A percentile compares a stretch with the other conserved stretches of the same genome.
Conservation (phyloP, 805 yeast genomes). For the Starmerella stellata region DNA sequence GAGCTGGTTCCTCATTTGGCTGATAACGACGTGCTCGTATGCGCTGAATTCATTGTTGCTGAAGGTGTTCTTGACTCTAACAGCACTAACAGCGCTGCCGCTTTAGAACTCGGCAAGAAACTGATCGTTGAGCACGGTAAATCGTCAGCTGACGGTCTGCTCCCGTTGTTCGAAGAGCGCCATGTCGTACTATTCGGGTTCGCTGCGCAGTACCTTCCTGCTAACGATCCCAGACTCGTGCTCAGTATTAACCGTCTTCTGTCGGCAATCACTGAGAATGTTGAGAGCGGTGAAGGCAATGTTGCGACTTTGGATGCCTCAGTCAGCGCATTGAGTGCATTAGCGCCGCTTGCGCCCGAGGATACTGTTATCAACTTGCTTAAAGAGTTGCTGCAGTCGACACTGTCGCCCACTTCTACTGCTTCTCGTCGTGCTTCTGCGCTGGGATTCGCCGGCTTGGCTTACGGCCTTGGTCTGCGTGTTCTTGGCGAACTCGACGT, state of each 20-base stretch:
- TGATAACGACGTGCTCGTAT: constrained; percentile 8
- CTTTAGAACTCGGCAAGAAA: constrained; percentile 69
- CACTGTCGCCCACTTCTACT: constrained; percentile 34
- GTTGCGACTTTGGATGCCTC: constrained; percentile 71
- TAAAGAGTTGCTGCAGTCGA: constrained; percentile 38
- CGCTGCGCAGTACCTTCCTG: constrained; percentile 63
- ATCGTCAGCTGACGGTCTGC: constrained; percentile 46
- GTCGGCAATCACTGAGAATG: constrained; percentile 64
- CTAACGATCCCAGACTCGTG: constrained; percentile 44
- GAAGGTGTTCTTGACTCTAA: constrained; percentile 54
- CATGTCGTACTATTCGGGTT: constrained; percentile 72
- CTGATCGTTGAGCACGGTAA: constrained; percentile 52
- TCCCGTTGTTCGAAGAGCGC: constrained; percentile 58
- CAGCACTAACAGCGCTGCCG: constrained; percentile 34
- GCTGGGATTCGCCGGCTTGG: constrained; percentile 85
- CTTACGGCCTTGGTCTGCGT: constrained; percentile 72
- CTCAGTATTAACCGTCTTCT: constrained; percentile 52
- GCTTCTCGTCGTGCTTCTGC: constrained; percentile 74
- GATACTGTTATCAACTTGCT: constrained; percentile 60
- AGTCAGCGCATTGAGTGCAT: constrained; percentile 43
- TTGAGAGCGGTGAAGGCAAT: constrained; percentile 29
- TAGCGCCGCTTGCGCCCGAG: constrained; percentile 44
- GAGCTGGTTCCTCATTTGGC: constrained; percentile 34
- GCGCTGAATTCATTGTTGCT: constrained; percentile 29
- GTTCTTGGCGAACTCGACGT: constrained; percentile 61